Base-by-base conservation (phyloP, 768 basidiomycete species). In the Psilocybe cubensis region DNA sequence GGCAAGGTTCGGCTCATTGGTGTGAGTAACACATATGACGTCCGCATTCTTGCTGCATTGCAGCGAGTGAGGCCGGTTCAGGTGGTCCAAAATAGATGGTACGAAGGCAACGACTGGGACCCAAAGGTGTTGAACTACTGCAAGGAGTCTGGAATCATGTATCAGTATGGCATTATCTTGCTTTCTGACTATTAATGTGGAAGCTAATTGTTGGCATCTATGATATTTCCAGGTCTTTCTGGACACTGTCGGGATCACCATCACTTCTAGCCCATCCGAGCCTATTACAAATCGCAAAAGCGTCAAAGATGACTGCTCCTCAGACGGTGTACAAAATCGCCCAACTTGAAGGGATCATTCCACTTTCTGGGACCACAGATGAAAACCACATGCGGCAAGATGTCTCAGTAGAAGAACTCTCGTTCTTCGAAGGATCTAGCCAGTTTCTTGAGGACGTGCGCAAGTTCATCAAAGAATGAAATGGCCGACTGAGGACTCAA, bases 81-180 rank as follows among this genome's bases (percentile, higher is more conserved):
- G 55, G 83, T 92, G 27, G 89, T 94, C 14, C 92, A 93, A 69
- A 91, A 92, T 69, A 76, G 92, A 47, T 96, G 92, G 92, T 89
- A 86, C 63, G 86, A 92, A 68, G 86, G 84, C 4, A 94, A 93
- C 57, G 76, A 72, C 4, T 94, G 90, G 88, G 91, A 93, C 66
- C 74, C 73, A 51, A 77, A 78, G 1, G 86, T 92, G 3, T 78
- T 85, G 60, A 72, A 73, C 33, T 88, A 88, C 61, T 94, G 92
- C 68, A 79, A 73, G 62, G 72, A 79, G 52, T 75, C 87, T 48
- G 82, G 72, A 10, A 86, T 90, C 8, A 81, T 85, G 66, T 94
- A 93, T 63, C 91, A 94, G 89, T 92, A 61, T 23, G 63, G 63
- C 18, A 8, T 17, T 20, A 29, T 41, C 49, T 12, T 51, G 12